Evolutionary conservation across 169 alveolate species (phyloP), one percentile per base, ranked within the genome.

Genomic region (Plasmodium sp.): DNA sequence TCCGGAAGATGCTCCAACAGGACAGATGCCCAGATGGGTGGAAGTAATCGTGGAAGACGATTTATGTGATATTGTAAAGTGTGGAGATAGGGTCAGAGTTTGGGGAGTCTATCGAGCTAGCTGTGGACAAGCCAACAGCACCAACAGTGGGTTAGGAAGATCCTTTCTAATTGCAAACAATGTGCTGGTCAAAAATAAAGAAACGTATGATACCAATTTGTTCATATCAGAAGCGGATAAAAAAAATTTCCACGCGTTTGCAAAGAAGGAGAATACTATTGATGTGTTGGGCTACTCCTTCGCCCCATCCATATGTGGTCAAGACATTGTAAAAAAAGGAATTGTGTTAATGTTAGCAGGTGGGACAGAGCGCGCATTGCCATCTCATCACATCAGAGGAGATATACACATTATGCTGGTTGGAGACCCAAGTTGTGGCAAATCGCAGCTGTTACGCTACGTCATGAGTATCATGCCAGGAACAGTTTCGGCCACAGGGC

Each of bases 391-490:
- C 96, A 95, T 99, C 43, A 98, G 99, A 95, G 99, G 99, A 6
- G 99, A 99, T 96, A 98, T 99, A 77, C 99, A 99, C 95, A 98
- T 99, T 45, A 92, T 99, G 95, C 95, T 99, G 94, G 98, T 99
- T 18, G 99, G 99, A 1, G 99, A 99, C 91, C 99, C 99, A 1
- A 98, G 99, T 31, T 98, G 99, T 22, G 99, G 99, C 10, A 99
- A 99, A 96, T 99, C 99, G 0, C 99, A 99, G 97, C 92, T 99
- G 85, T 98, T 99, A 56, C 98, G 99, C 83, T 98, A 95, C 83
- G 98, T 98, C 62, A 95, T 99, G 98, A 97, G 98, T 92, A 96
- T 98, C 31, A 98, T 99, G 34, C 99, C 99, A 1, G 96, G 98
- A 27, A 99, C 99, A 2, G 98, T 99, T 36, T 98, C 99, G 75